phyloP scores from a whole-genome alignment of 176 grass and related monocot species.

The Panicum miliaceum region DNA sequence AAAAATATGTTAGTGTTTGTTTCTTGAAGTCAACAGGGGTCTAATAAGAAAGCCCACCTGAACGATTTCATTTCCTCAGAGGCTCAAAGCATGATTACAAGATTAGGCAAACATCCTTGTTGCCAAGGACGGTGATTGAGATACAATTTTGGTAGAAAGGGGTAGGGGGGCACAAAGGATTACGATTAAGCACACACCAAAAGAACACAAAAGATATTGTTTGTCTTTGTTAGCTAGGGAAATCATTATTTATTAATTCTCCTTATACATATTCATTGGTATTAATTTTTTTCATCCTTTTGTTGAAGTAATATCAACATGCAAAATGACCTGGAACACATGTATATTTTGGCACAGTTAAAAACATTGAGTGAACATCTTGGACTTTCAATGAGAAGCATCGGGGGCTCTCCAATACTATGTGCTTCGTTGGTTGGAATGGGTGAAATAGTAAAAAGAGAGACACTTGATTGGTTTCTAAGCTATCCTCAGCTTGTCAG shows the following conservation, averaged over 20 bases:
- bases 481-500: slow-evolving; percentile 37
- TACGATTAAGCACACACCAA: too few relatives aligned
- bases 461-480: slow-evolving; percentile 36
- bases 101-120: too few relatives aligned
- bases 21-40: too few relatives aligned
- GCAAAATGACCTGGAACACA: background rate
- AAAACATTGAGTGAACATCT: slow-evolving; percentile 35
- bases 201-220: too few relatives aligned
- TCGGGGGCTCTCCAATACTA: slow-evolving; percentile 1
- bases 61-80: too few relatives aligned
- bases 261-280: background rate
- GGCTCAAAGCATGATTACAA: too few relatives aligned
- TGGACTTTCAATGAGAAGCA: slow-evolving; percentile 15
- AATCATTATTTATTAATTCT: background rate
- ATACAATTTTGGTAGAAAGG: too few relatives aligned
- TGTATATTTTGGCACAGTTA: slow-evolving; percentile 22
- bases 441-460: background rate
- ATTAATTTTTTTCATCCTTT: background rate
- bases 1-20: too few relatives aligned
- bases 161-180: too few relatives aligned
- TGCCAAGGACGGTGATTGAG: too few relatives aligned
- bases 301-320: background rate
- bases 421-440: slow-evolving; percentile 42
- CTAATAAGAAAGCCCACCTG: too few relatives aligned
- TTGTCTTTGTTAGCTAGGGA: too few relatives aligned